Evolutionary conservation across 2,329 filamentous ascomycete species (phyloP), one percentile per base, ranked within the genome.

Genomic region (Plenodomus biglobosus): DNA sequence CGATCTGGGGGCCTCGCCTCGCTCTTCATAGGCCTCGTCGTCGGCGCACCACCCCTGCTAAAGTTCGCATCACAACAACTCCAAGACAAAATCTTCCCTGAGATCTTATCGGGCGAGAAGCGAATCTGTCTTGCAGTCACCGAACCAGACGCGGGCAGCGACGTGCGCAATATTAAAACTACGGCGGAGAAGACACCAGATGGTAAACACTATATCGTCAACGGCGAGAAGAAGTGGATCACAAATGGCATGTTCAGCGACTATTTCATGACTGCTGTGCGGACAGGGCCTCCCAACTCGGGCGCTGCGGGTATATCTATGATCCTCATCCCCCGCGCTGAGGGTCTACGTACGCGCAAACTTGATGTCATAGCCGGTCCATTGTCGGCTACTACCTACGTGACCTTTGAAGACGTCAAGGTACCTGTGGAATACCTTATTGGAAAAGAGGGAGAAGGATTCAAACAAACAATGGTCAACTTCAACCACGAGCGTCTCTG

Each of bases 141-240:
- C 10, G 66, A 68, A 24, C 64, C 66, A 0, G 55, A 62, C 24
- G 58, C 55, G n/a, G 65, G 65, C 2, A 56, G 48, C 13, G 66
- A 69, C 37, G 66, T 69, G 15, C 44, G 60, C 10, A 61, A 59
- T 38, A 40, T 64, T 18, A 57, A 53, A 13, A 65, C 58, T 0
- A 61, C 60, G 8, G 67, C 67, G 0, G 61, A 63, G 42, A 62
- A 59, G 41, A 64, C 55, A 3, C 21, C 55, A 0, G 56, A 62
- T 45, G 53, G 62, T 6, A 58, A 66, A 40, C 54, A 66, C 19
- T 73, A 72, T 40, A 59, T 73, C 2, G 69, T 75, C 15, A 71
- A 71, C 34, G 73, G 73, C 4, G 62, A 65, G 40, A 73, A 73
- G 54, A 72, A 74, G 47, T 70, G 67, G 66, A 70, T 70, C 46